phyloP scores from a whole-genome alignment of 306 rosid species.

The Ammopiptanthus mongolicus region DNA sequence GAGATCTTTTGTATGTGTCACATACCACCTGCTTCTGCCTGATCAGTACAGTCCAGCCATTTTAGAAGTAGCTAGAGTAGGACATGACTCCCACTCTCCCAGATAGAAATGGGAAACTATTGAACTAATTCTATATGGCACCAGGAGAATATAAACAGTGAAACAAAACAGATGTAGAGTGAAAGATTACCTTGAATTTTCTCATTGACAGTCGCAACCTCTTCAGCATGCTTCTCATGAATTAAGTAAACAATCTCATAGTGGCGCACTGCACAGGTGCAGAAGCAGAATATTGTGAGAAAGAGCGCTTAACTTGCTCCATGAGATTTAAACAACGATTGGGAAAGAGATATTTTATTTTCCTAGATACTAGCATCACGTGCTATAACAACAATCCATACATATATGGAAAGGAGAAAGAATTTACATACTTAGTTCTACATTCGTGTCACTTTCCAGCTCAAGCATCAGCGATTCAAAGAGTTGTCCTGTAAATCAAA shows the following conservation, averaged over 20 bases:
- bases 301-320: slow-evolving; percentile 10
- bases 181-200: slow-evolving; percentile 60
- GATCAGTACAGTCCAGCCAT: neutral
- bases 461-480: slow-evolving; percentile 73
- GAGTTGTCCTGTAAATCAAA: slow-evolving; percentile 53
- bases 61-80: neutral
- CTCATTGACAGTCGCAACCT: slow-evolving; percentile 68
- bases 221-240: slow-evolving; percentile 75
- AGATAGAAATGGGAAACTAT: neutral
- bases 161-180: neutral
- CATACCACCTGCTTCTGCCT: neutral
- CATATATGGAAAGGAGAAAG: neutral
- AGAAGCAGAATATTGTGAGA: slow-evolving; percentile 9
- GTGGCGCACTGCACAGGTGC: slow-evolving; percentile 69
- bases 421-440: slow-evolving; percentile 56
- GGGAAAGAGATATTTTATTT: neutral
- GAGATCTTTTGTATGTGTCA: neutral
- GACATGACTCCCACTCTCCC: neutral
- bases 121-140: slow-evolving; percentile 38
- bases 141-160: neutral
- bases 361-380: neutral
- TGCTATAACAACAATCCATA: neutral
- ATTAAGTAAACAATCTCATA: slow-evolving; percentile 82
- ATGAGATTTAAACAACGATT: neutral
- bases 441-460: slow-evolving; percentile 48